These are phyloP conservation scores for Botryotinia globosa DNA, from an alignment of 2,329 filamentous ascomycete genomes.

Conservation along the genomic window DNA sequence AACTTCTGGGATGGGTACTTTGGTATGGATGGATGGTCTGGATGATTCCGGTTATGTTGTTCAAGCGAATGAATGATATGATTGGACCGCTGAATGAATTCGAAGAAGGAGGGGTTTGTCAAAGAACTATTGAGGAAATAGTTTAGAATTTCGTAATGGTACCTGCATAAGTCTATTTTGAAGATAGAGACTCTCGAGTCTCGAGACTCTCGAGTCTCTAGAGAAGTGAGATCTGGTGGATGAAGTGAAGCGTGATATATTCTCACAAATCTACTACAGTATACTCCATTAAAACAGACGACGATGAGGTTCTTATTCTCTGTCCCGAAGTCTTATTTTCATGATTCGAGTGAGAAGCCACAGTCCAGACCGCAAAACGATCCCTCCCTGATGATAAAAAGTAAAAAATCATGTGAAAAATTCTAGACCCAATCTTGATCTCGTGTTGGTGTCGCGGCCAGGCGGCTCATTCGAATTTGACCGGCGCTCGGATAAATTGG, in stretches of 20 bases:
- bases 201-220: no score
- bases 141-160: background rate
- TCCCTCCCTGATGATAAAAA: background rate
- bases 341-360: background rate
- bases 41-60: background rate
- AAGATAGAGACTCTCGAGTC: no score
- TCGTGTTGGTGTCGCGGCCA: background rate
- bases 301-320: background rate
- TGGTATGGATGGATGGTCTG: background rate
- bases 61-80: background rate
- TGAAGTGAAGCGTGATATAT: background rate
- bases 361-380: background rate
- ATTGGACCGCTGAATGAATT: background rate
- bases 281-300: background rate
- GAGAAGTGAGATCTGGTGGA: background rate
- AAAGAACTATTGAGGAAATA: background rate
- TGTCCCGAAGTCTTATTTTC: no score
- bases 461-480: background rate
- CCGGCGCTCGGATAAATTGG: background rate
- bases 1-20: background rate
- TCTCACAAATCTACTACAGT: background rate
- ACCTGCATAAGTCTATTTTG: slow-evolving; percentile 6
- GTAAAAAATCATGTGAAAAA: background rate
- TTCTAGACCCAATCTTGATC: background rate
- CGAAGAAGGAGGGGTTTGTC: background rate